These are phyloP conservation scores for Sporisorium graminicola DNA, from an alignment of 1,284 basidiomycete genomes.

Conservation along the genomic window DNA sequence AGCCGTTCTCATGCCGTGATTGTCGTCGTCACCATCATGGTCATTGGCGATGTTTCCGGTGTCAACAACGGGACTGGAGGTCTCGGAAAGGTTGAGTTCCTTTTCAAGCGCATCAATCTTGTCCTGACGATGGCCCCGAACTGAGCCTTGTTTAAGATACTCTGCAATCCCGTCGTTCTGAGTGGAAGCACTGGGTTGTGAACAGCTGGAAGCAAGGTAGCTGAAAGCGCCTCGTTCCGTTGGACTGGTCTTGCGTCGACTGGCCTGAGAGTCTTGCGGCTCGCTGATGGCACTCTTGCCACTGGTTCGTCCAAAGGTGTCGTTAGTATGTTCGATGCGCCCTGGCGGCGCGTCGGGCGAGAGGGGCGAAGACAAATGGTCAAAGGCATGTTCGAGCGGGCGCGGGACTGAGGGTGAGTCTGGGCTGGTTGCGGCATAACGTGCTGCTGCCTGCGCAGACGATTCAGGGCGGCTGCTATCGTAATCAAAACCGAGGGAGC, in stretches of 20 bases:
- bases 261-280: background rate
- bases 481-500: conserved; percentile 6
- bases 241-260: conserved; percentile 28
- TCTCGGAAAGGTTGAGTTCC: conserved; percentile 17
- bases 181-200: background rate
- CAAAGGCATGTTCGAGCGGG: conserved; percentile 2
- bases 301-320: conserved; percentile 31
- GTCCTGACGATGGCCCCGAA: conserved; percentile 6
- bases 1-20: background rate
- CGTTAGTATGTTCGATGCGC: conserved; percentile 15
- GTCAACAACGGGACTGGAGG: conserved; percentile 8
- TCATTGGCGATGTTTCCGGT: conserved; percentile 3
- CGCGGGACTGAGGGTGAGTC: background rate
- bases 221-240: conserved; percentile 32
- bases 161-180: conserved; percentile 24
- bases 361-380: conserved; percentile 4
- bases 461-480: conserved; percentile 19
- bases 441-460: conserved; percentile 24
- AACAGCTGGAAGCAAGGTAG: conserved; percentile 23
- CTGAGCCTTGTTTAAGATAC: conserved; percentile 17
- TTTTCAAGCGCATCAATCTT: conserved; percentile 24
- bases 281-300: conserved; percentile 24
- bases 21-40: no score
- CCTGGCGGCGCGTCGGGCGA: conserved; percentile 2
- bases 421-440: background rate